Evolutionary conservation across 106 monocot species (phyloP).

Genomic region (Dendrobium nobile): DNA sequence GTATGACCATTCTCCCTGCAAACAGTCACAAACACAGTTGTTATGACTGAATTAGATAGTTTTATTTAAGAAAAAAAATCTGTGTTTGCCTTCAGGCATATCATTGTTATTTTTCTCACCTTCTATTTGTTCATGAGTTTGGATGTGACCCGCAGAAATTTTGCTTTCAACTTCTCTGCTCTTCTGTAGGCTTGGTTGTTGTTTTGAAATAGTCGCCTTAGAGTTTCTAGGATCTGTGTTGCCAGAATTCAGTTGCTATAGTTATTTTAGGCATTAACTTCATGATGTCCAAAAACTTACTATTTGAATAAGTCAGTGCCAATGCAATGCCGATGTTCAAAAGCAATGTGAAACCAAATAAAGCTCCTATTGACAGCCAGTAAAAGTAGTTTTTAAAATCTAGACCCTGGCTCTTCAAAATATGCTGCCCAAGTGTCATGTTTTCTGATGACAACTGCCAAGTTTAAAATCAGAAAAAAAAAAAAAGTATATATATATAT

Average conservation of each 20-base stretch:
- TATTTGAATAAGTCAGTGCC: constrained; percentile 25
- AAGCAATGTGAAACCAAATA: constrained; percentile 28
- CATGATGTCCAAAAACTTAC: constrained; percentile 13
- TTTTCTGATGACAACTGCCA: constrained; percentile 24
- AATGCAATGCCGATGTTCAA: constrained; percentile 29
- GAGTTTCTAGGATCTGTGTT: constrained; percentile 27
- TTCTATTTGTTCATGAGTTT: no score
- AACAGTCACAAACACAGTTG: not conserved
- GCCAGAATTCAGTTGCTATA: not conserved
- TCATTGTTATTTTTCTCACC: no score
- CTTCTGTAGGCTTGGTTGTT: constrained; percentile 2
- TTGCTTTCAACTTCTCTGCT: not conserved
- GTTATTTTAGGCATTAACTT: not conserved
- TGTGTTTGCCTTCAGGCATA: no score
- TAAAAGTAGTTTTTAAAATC: constrained; percentile 27
- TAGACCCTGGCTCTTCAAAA: constrained; percentile 23
- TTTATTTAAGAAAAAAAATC: no score
- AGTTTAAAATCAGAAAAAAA: not conserved
- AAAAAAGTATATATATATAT: no score
- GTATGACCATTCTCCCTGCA: constrained; percentile 11
- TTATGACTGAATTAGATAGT: no score
- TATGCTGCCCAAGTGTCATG: constrained; percentile 25
- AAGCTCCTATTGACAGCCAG: constrained; percentile 39
- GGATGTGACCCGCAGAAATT: no score
- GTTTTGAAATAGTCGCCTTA: constrained; percentile 26